These are phyloP conservation scores for Colletotrichum cordylinicola DNA, from an alignment of 2,329 filamentous ascomycete species.

Conservation along the genomic window DNA sequence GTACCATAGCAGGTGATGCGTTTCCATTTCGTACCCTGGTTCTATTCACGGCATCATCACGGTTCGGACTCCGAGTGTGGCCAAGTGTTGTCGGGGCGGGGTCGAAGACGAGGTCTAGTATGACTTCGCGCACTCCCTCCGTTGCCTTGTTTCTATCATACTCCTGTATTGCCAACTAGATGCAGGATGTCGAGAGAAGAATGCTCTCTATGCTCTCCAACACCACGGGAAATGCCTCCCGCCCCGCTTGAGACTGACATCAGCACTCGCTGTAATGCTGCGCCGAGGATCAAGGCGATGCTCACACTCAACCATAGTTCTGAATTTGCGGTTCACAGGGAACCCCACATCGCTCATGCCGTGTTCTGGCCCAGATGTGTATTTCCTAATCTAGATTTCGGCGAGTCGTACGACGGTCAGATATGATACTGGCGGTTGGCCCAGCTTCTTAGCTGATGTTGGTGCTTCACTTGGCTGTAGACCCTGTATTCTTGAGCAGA, in stretches of 20 bases:
- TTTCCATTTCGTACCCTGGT: background rate
- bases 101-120: background rate
- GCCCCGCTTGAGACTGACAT: background rate
- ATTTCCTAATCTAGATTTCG: background rate
- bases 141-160: background rate
- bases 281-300: background rate
- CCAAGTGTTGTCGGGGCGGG: background rate
- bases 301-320: background rate
- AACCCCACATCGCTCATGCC: background rate
- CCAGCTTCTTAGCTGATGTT: background rate
- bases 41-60: background rate
- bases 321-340: background rate
- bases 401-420: background rate
- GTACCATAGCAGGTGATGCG: background rate
- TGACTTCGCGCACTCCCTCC: background rate
- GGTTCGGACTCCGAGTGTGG: background rate
- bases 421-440: background rate
- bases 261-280: background rate
- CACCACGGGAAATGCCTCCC: background rate
- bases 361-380: background rate
- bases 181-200: background rate
- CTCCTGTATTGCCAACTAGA: background rate
- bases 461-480: background rate
- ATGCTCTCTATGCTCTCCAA: rapidly evolving
- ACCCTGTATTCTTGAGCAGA: background rate